These are phyloP conservation scores for Paramecium tetraurelia DNA, from an alignment of 73 alveolate species.

Conservation along the genomic window DNA sequence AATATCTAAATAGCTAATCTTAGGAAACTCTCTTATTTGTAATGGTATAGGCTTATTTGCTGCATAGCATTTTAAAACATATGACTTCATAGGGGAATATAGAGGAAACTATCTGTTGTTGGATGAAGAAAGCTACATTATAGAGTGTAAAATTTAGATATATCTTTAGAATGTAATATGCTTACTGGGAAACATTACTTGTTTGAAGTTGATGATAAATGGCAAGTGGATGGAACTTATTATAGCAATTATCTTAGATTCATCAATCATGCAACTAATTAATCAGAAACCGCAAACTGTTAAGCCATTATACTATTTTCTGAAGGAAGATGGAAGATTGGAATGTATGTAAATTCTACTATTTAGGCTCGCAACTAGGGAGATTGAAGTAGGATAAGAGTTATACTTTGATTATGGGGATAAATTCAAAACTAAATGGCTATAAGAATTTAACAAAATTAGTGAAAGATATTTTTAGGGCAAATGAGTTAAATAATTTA, in stretches of 20 bases:
- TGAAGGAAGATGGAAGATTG: background rate
- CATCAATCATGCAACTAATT: background rate
- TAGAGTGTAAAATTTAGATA: background rate
- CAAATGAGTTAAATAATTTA: background rate
- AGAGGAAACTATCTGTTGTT: background rate
- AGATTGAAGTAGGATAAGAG: background rate
- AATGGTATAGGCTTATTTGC: background rate
- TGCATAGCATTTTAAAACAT: background rate
- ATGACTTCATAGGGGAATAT: background rate
- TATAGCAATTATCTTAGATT: background rate
- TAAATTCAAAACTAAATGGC: background rate
- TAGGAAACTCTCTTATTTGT: background rate
- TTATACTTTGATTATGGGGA: background rate
- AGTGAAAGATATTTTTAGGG: background rate
- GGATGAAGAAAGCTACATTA: background rate
- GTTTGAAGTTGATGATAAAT: background rate
- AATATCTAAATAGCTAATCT: background rate
- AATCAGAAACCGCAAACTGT: background rate
- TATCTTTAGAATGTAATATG: background rate
- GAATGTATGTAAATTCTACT: background rate
- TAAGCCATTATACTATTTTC: background rate
- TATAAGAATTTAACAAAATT: background rate
- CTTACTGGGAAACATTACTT: background rate
- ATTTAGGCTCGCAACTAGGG: background rate
- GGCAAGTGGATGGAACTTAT: conserved; percentile 18